Base-by-base conservation (phyloP, 768 basidiomycete genomes). In the Xanthoconium purpureum region DNA sequence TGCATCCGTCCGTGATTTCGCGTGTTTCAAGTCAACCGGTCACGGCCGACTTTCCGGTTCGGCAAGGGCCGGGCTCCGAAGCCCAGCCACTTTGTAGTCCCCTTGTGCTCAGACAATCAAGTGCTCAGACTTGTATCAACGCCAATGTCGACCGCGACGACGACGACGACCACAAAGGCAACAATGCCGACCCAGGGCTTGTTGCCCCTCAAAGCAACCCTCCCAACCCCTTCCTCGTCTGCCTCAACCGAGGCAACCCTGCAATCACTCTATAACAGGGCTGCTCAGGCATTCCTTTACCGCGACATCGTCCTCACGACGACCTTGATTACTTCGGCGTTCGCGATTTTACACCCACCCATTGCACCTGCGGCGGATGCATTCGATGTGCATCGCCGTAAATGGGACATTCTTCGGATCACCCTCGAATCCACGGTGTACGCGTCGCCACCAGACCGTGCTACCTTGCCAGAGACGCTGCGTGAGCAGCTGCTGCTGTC, bases 401-500 rank as follows among this genome's bases (percentile, higher is more conserved):
- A 91, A 74, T 94, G 91, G 91, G 91, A 94, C 64, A 84, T 94
- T 54, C 83, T 94, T 8, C 81, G 91, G 28, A 87, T 94, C 59
- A 93, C 90, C 0, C 79, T 91, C 52, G 90, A 93, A 67, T 83
- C 85, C 1, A 89, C 86, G 1, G 72, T 89, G 29, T 90, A 88
- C 64, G 69, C 82, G 14, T 79, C 87, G 3, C 75, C 75, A 1
- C 80, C 84, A 18, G 68, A 71, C 50, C 60, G 60, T 30, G n/a
- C 52, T 6, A 47, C 57, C 18, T 69, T 88, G 14, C 87, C 88
- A 0, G 72, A 77, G 20, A 54, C 79, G 0, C 73, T 89, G 29
- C 78, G 80, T 33, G 75, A 78, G 11, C 75, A 80, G 43, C 73
- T 87, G 14, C 63, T 80, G 17, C 78, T 85, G 51, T 81, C 88